A percentile compares a stretch with the other conserved stretches of the same genome.
Conservation (phyloP, 2,329 filamentous ascomycete species). For the Seiridium unicorne region DNA sequence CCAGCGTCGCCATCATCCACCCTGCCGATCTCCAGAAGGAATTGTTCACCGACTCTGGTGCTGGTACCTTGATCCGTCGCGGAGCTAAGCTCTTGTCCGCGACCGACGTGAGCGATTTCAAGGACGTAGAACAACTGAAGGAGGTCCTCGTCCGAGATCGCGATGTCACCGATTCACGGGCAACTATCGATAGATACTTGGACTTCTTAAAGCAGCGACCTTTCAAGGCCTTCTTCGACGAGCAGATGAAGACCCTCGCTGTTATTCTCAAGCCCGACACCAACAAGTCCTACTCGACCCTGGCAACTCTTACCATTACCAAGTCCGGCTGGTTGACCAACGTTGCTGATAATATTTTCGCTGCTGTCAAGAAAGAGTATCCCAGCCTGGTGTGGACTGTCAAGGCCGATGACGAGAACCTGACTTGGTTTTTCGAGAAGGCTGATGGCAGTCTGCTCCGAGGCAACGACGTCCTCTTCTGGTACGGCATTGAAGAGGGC, state of each 20-base stretch:
- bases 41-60: conserved; percentile 92
- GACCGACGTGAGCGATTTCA: conserved; percentile 69
- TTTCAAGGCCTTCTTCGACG: conserved; percentile 94
- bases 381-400: conserved; percentile 95
- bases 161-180: conserved; percentile 76
- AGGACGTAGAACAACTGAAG: conserved; percentile 75
- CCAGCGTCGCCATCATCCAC: conserved; percentile 96
- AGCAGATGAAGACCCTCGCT: conserved; percentile 87
- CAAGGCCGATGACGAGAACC: conserved; percentile 90
- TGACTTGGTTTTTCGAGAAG: conserved; percentile 98
- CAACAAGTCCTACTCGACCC: conserved; percentile 69
- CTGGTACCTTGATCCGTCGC: conserved; percentile 86
- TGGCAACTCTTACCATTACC: conserved; percentile 89
- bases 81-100: conserved; percentile 85
- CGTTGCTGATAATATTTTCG: conserved; percentile 92
- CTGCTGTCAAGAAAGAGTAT: conserved; percentile 90
- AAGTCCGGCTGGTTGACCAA: conserved; percentile 95
- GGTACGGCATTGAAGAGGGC: conserved; percentile 75
- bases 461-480: conserved; percentile 89
- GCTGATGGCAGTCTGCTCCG: conserved; percentile 86
- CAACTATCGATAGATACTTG: conserved; percentile 84
- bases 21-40: conserved; percentile 95
- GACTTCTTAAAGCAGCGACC: conserved; percentile 72
- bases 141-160: conserved; percentile 78
- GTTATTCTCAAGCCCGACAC: conserved; percentile 76